Evolutionary conservation across 2,329 filamentous ascomycete species (phyloP).

Genomic region (Raffaelea ambrosiae): DNA sequence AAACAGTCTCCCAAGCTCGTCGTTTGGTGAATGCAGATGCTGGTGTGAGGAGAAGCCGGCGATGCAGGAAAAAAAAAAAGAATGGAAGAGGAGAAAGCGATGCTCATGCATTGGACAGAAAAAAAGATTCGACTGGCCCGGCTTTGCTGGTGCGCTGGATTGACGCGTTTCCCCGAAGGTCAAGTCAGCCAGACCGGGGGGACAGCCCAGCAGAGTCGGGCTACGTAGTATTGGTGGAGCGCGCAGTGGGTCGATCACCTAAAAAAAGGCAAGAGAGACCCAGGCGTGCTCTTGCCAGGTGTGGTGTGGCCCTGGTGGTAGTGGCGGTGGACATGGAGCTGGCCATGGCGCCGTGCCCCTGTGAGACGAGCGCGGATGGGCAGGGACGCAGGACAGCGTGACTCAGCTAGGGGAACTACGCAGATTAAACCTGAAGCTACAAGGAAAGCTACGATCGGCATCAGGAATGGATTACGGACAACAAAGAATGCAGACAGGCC

Average conservation of each 20-base stretch:
- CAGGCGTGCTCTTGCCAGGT: neutral
- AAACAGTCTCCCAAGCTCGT: neutral
- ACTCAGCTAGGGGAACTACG: no score
- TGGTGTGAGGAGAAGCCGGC: neutral
- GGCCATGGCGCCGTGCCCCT: no score
- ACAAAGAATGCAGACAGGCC: no score
- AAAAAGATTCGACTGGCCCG: slow-evolving; percentile 1
- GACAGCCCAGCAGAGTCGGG: neutral
- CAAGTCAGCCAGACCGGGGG: slow-evolving; percentile 6
- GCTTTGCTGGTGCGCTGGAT: neutral
- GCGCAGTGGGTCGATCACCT: slow-evolving; percentile 8
- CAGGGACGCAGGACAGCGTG: no score
- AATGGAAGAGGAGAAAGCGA: neutral
- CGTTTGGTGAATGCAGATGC: neutral
- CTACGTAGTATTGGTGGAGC: slow-evolving; percentile 8
- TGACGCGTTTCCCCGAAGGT: slow-evolving; percentile 8
- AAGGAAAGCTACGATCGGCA: no score
- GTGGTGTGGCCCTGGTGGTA: neutral
- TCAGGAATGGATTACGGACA: no score
- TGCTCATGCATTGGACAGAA: neutral
- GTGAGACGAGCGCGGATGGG: no score
- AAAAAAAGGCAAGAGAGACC: slow-evolving; percentile 5
- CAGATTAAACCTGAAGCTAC: no score
- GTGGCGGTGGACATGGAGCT: neutral
- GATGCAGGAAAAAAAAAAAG: neutral